Evolutionary conservation across 345 rosid species (phyloP).

Genomic region (Aurinia saxatilis): DNA sequence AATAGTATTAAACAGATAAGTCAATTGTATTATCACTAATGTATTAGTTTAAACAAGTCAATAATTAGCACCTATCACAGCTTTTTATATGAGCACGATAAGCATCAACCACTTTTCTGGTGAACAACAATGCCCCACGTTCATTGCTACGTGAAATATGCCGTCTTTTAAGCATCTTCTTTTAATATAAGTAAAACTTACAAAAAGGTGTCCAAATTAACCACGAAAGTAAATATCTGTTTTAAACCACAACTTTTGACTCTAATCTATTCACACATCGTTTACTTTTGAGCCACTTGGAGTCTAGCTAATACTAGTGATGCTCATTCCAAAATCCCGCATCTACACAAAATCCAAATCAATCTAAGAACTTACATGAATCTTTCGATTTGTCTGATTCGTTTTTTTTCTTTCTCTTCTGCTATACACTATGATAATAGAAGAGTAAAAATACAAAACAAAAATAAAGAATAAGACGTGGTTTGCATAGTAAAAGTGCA

Average conservation of each 20-base stretch:
- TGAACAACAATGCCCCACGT: neutral
- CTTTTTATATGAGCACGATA: constrained; percentile 10
- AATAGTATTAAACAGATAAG: constrained; percentile 3
- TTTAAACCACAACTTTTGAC: no score
- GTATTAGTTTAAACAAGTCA: neutral
- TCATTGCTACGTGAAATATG: constrained; percentile 8
- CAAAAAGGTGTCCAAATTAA: no score
- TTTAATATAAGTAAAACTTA: neutral
- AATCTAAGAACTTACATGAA: neutral
- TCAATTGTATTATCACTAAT: constrained; percentile 12
- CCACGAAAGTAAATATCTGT: no score
- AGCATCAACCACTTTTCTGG: constrained; percentile 15
- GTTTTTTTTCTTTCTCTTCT: no score
- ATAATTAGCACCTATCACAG: constrained; percentile 7
- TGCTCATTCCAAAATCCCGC: neutral
- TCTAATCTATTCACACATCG: no score
- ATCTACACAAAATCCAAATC: constrained; percentile 1
- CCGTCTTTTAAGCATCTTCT: neutral
- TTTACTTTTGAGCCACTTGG: no score
- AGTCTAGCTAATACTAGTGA: no score
- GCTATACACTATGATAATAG: no score
- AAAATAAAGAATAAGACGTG: no score
- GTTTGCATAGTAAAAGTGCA: no score
- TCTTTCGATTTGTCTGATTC: neutral
- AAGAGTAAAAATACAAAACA: no score